Base-by-base conservation (phyloP, 2,329 filamentous ascomycete genomes). In the Nothopassalora personata region DNA sequence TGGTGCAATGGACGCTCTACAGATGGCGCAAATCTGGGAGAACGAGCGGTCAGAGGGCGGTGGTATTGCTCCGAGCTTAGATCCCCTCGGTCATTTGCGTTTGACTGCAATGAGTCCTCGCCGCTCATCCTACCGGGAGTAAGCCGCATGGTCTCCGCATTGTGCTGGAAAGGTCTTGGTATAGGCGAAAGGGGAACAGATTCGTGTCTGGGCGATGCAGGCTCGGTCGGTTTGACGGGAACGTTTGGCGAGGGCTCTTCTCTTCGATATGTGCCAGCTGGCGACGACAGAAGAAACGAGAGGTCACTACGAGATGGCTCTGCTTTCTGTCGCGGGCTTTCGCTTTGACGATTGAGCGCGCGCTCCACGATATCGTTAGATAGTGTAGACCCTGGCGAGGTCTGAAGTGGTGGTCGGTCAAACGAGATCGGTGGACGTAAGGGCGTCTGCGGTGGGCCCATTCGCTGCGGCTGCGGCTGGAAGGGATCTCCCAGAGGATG, bases 31-130 rank as follows among this genome's bases (percentile, higher is more conserved):
- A 36, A 46, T 43, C 52, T 53, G 33, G 47, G 33, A 11, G 48
- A 47, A n/a, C 54, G 51, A 15, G 61, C 61, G n/a, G 48, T 59
- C 13, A 54, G 28, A 10, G 62, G 59, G 18, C 57, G 57, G 15
- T 57, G 58, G 53, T 63, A 63, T 31, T 59, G 49, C 34, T 61
- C 57, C 60, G 60, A 56, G 15, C 51, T 28, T n/a, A 58, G 10
- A 15, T 60, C 57, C 15, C 60, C 60, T 23, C 56, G 57, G 9
- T 34, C 34, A 39, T 34, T 30, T 13, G 53, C 31, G 15, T n/a
- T 43, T 30, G 30, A 5, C 9, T 36, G 50, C 18, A n/a, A 43
- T n/a, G 39, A n/a, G 7, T 43, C 39, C 39, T 43, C 39, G 2
- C n/a, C 13, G n/a, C 13, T 15, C 13, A 43, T n/a, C 7, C 15